Evolutionary conservation across 805 yeast species (phyloP).

Genomic region (Naumovozyma baii): DNA sequence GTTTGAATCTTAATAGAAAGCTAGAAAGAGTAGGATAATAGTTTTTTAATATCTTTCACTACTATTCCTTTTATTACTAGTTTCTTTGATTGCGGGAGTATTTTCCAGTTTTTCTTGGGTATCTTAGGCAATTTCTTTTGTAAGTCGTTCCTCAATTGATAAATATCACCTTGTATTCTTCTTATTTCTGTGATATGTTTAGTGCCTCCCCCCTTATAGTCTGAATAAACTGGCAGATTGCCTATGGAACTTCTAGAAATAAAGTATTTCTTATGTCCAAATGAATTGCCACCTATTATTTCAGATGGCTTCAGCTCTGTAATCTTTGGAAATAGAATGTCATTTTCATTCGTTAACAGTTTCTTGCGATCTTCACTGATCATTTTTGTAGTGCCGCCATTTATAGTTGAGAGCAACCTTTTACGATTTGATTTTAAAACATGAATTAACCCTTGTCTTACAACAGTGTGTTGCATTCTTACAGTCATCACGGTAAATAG

Average conservation of each 20-base stretch:
- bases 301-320: background rate
- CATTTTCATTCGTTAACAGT: background rate
- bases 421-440: too few species aligned
- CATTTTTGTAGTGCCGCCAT: too few species aligned
- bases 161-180: conserved; percentile 57
- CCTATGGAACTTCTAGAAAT: conserved; percentile 47
- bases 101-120: conserved; percentile 37
- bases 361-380: too few species aligned
- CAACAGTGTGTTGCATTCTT: too few species aligned
- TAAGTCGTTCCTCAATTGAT: conserved; percentile 58
- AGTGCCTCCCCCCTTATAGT: conserved; percentile 48
- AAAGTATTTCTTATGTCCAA: conserved; percentile 28
- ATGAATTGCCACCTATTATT: conserved; percentile 8
- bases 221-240: conserved; percentile 74
- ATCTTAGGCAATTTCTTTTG: conserved; percentile 41
- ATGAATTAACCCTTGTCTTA: too few species aligned
- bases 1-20: background rate
- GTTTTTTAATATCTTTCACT: conserved; percentile 28
- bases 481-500: too few species aligned
- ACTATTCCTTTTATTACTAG: conserved; percentile 45
- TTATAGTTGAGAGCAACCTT: too few species aligned
- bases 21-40: conserved; percentile 9
- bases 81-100: conserved; percentile 43
- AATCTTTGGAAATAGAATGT: background rate
- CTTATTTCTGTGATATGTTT: conserved; percentile 63